Evolutionary conservation across 2,329 filamentous ascomycete genomes (phyloP).

Genomic region (Exophiala sp.): DNA sequence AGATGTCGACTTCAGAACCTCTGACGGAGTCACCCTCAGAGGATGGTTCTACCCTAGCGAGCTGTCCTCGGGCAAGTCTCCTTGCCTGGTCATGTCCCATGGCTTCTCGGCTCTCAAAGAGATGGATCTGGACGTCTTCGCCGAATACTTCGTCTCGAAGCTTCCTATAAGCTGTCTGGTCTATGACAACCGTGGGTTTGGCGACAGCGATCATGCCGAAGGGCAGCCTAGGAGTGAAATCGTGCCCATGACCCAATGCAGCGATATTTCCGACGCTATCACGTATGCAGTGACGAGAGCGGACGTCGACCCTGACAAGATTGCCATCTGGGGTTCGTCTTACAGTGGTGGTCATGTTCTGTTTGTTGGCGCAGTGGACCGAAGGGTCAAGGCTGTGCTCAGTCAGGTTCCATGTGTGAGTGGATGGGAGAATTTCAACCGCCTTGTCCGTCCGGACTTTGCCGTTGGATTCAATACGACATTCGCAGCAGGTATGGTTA

Average conservation of each 20-base stretch:
- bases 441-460: slow-evolving; percentile 34
- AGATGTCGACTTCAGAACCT: slow-evolving; percentile 28
- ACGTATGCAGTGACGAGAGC: slow-evolving; percentile 31
- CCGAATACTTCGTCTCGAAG: slow-evolving; percentile 23
- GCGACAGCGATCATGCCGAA: slow-evolving; percentile 33
- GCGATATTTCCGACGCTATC: slow-evolving; percentile 38
- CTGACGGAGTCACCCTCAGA: slow-evolving; percentile 26
- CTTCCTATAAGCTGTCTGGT: slow-evolving; percentile 28
- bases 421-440: slow-evolving; percentile 36
- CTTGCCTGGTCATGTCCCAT: slow-evolving; percentile 27
- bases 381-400: slow-evolving; percentile 38
- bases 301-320: slow-evolving; percentile 31
- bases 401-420: slow-evolving; percentile 36
- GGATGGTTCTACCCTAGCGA: slow-evolving; percentile 26
- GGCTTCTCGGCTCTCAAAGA: slow-evolving; percentile 28
- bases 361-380: slow-evolving; percentile 37
- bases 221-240: slow-evolving; percentile 35
- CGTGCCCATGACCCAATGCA: slow-evolving; percentile 32
- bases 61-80: slow-evolving; percentile 15
- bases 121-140: slow-evolving; percentile 26
- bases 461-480: slow-evolving; percentile 28
- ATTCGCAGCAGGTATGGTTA: slow-evolving; percentile 30
- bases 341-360: slow-evolving; percentile 40
- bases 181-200: slow-evolving; percentile 35
- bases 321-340: slow-evolving; percentile 38